Evolutionary conservation across 2,329 filamentous ascomycete genomes (phyloP).

Genomic region (Fusarium compactum): DNA sequence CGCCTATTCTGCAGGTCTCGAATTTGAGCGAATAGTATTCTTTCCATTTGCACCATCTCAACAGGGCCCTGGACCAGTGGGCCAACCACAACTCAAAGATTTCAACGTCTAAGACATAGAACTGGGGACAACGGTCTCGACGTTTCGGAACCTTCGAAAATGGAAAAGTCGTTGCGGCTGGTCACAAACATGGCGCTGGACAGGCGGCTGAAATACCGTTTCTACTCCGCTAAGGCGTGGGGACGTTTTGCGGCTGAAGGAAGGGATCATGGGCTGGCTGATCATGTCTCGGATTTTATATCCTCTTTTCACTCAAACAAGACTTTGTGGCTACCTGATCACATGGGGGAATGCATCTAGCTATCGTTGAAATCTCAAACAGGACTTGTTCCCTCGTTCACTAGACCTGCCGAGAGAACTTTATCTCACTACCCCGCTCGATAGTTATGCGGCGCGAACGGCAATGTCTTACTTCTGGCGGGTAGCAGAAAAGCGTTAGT

Average conservation of each 20-base stretch:
- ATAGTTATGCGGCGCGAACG: background rate
- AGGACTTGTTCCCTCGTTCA: background rate
- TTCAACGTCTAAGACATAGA: background rate
- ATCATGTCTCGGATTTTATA: rapidly evolving
- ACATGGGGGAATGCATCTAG: background rate
- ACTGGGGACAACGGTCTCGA: background rate
- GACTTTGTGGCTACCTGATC: background rate
- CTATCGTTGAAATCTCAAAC: background rate
- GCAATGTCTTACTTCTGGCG: background rate
- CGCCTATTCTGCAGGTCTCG: background rate
- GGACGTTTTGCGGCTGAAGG: background rate
- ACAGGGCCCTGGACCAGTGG: background rate
- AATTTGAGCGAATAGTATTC: background rate
- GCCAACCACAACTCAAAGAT: background rate
- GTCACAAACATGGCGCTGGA: background rate
- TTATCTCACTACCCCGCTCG: background rate
- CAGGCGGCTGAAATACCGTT: background rate
- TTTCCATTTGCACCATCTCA: background rate
- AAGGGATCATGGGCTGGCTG: background rate
- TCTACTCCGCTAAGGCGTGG: too few species aligned
- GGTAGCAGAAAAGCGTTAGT: background rate
- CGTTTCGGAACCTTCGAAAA: background rate
- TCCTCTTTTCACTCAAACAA: background rate
- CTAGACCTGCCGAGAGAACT: background rate
- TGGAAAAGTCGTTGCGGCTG: background rate